These are phyloP conservation scores for Amoebophrya sp. DNA, from an alignment of 169 alveolate species.

Conservation along the genomic window DNA sequence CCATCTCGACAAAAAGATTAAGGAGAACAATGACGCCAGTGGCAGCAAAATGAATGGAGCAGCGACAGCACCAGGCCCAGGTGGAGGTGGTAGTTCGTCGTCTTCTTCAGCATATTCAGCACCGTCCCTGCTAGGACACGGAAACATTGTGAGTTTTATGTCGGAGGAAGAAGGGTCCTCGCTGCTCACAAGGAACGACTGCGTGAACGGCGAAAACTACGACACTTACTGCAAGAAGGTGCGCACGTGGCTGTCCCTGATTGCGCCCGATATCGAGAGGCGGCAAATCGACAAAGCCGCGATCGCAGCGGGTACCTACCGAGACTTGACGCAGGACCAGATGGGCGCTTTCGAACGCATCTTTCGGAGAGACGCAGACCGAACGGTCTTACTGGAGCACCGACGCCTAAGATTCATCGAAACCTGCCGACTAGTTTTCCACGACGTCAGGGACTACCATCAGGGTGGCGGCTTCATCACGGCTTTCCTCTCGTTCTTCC, in stretches of 20 bases:
- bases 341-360: neutral
- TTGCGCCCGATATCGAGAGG: neutral
- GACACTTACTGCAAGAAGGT: neutral
- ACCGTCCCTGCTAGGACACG: neutral
- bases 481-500: neutral
- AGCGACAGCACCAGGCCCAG: neutral
- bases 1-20: neutral
- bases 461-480: slow-evolving; percentile 10
- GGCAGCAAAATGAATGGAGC: neutral
- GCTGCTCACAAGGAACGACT: neutral
- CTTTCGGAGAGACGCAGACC: neutral
- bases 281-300: neutral
- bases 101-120: neutral
- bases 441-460: neutral
- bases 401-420: neutral
- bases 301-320: too few species aligned
- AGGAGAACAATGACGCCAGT: neutral
- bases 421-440: neutral
- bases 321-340: too few species aligned
- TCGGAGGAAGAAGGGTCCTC: neutral
- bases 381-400: neutral
- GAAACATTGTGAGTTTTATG: neutral
- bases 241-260: neutral
- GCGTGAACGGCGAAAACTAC: neutral
- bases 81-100: neutral